A percentile compares a stretch with the other conserved stretches of the same genome.
Evolutionary conservation across 2,329 filamentous ascomycete genomes (phyloP).

Genomic region (Elsinoe arachidis): DNA sequence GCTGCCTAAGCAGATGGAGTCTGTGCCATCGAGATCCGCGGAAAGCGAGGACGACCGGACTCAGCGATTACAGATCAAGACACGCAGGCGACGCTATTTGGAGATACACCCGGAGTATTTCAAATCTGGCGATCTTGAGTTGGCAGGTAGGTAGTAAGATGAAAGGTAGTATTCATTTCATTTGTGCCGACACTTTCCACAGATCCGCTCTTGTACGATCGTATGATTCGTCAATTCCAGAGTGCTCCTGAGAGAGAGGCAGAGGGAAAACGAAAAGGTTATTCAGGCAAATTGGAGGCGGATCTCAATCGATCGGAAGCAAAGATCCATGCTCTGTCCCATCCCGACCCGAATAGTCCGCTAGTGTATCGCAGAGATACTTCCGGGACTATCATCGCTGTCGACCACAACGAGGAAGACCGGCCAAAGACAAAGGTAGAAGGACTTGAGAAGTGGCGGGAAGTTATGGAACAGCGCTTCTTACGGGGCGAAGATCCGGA

Average conservation of each 20-base stretch:
- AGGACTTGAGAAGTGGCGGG: constrained; percentile 59
- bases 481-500: constrained; percentile 65
- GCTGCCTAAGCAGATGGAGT: not conserved
- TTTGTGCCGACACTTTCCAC: constrained; percentile 16
- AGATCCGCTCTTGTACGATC: constrained; percentile 77
- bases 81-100: constrained; percentile 69
- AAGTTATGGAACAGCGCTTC: constrained; percentile 66
- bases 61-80: constrained; percentile 53
- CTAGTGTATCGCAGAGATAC: constrained; percentile 43
- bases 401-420: constrained; percentile 47
- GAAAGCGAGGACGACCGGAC: constrained; percentile 18
- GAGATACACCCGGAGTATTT: constrained; percentile 67
- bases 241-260: constrained; percentile 62
- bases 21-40: not conserved
- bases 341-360: constrained; percentile 43
- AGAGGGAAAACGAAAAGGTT: constrained; percentile 66
- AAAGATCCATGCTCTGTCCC: constrained; percentile 55
- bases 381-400: constrained; percentile 48
- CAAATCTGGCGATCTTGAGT: constrained; percentile 48
- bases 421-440: constrained; percentile 54
- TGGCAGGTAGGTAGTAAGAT: constrained; percentile 40
- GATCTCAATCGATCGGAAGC: constrained; percentile 70
- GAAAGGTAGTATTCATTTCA: not conserved
- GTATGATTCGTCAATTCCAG: constrained; percentile 68
- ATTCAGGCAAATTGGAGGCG: constrained; percentile 68